Base-by-base conservation (phyloP, 176 grass and related monocot genomes). In the Triticum monococcum region DNA sequence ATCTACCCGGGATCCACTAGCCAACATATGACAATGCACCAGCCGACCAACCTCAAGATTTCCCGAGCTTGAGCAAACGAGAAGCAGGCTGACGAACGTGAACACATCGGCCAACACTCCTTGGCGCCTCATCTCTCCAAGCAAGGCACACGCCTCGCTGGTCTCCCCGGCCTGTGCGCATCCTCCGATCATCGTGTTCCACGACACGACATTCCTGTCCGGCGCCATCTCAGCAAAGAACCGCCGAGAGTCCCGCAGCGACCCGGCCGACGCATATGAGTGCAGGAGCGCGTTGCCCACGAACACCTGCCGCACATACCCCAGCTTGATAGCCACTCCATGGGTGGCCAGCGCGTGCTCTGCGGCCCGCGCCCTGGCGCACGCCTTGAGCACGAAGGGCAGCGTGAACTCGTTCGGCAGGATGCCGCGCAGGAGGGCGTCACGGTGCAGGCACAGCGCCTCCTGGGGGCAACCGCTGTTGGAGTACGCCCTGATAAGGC, bases 181-280 rank as follows among this genome's bases (percentile, higher is more conserved):
- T 4, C 87, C 91, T 5, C 68, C 12, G 0, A 89, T 92, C 91
- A 89, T 89, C 5, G 87, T 77, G 80, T 92, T 92, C 87, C 91
- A 92, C 0, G 87, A 87, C 75, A 92, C 80, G 0, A 81, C 31
- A 2, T 84, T 87, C 52, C 67, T 89, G 50, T 3, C n/a, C 0
- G 2, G 7, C 4, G 9, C 45, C 87, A 92, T 89, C 80, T 89
- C 91, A 16, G 50, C 75, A 43, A 92, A 92, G 73, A 92, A 75
- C 17, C 13, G 30, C 36, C 75, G 72, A 3, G 87, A 82, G 12
- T 83, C 68, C 52, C 8, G 8, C 37, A 87, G 36, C 0, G 7
- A 85, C 38, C 87, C 48, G 0, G 60, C 38, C 0, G 9, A 70
- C 1, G 75, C 67, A 8, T 84, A 89, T 1, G 38, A 83, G 12